phyloP scores from a whole-genome alignment of 2,329 filamentous ascomycete species.

The Rugonectria rugulosa region DNA sequence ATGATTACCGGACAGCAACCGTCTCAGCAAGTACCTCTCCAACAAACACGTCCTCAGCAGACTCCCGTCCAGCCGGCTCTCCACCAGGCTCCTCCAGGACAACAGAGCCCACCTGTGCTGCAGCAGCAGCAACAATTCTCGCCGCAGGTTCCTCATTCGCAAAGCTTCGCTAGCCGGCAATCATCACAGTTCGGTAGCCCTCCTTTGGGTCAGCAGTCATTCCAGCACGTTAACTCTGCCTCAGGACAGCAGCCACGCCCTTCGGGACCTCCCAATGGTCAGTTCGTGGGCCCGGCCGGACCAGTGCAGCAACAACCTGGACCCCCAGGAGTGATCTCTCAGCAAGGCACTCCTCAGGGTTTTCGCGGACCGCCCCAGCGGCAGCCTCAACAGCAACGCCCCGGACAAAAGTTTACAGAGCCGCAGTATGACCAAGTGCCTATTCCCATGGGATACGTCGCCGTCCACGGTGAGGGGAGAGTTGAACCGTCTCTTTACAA shows the following conservation, averaged over 20 bases:
- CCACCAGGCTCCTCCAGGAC: neutral
- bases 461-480: constrained; percentile 48
- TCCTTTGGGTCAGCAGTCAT: constrained; percentile 26
- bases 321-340: neutral
- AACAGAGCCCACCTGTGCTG: neutral
- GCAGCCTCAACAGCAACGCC: constrained; percentile 26
- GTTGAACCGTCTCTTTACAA: constrained; percentile 41
- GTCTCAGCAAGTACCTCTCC: neutral
- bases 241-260: constrained; percentile 19
- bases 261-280: neutral
- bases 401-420: constrained; percentile 30
- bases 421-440: constrained; percentile 48
- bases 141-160: constrained; percentile 12
- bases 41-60: neutral
- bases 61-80: neutral
- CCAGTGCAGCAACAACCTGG: constrained; percentile 4
- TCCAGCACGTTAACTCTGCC: constrained; percentile 5
- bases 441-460: constrained; percentile 46
- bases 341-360: neutral
- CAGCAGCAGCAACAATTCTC: constrained; percentile 14
- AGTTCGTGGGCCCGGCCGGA: neutral
- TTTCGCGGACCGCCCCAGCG: neutral
- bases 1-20: neutral
- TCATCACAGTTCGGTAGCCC: constrained; percentile 29
- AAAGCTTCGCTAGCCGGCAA: constrained; percentile 29